A percentile compares a stretch with the other conserved stretches of the same genome.
Evolutionary conservation across 2,329 filamentous ascomycete genomes (phyloP).

Genomic region (Herpomyces periplanetae): DNA sequence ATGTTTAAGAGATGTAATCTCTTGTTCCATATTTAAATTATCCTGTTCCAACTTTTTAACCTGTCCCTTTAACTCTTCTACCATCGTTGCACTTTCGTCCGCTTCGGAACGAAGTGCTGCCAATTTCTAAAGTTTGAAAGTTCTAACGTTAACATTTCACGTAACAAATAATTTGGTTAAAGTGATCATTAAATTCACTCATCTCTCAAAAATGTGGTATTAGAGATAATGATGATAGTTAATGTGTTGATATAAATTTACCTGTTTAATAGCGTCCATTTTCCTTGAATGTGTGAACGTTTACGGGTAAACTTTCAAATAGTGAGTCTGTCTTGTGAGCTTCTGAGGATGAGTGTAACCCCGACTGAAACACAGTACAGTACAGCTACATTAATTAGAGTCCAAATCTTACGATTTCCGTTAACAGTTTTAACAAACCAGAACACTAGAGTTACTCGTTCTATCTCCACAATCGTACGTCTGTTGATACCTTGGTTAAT

Average conservation of each 20-base stretch:
- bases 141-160: constrained; percentile 4
- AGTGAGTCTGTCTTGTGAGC: too few relatives aligned
- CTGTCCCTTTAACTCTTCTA: constrained; percentile 50
- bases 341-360: too few relatives aligned
- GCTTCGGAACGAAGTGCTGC: constrained; percentile 70
- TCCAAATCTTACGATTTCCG: too few relatives aligned
- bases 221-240: constrained; percentile 3
- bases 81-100: constrained; percentile 40
- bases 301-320: too few relatives aligned
- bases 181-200: constrained; percentile 31
- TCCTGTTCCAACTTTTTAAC: constrained; percentile 77
- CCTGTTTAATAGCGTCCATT: constrained; percentile 11
- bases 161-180: constrained; percentile 3
- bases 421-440: too few relatives aligned
- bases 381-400: too few relatives aligned
- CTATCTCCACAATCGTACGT: too few relatives aligned
- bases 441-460: too few relatives aligned
- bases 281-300: too few relatives aligned
- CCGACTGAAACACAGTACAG: too few relatives aligned
- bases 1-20: constrained; percentile 81
- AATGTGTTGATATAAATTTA: constrained; percentile 5
- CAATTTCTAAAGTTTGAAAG: constrained; percentile 28
- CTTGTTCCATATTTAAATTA: constrained; percentile 82
- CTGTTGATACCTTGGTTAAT: too few relatives aligned
- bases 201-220: constrained; percentile 2